Evolutionary conservation across 148 eudicot genomes (phyloP).

Genomic region (Diospyros lotus): DNA sequence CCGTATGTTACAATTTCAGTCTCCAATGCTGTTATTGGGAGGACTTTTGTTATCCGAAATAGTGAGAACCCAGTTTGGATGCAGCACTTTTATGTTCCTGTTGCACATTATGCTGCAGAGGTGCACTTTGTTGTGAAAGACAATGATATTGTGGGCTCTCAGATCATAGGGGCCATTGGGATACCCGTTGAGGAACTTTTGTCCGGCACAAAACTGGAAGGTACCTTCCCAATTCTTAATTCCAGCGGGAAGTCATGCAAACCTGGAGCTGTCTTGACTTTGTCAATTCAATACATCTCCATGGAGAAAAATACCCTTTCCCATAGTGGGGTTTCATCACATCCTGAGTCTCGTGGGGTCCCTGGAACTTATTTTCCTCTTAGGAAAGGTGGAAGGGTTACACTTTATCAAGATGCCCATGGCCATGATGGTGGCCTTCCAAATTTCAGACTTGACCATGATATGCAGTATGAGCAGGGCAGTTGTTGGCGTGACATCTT

Average conservation of each 20-base stretch:
- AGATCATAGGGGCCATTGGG: conserved; percentile 58
- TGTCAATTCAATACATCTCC: conserved; percentile 63
- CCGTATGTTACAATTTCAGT: conserved; percentile 75
- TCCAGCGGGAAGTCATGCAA: conserved; percentile 43
- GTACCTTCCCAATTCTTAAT: conserved; percentile 54
- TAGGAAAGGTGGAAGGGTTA: conserved; percentile 63
- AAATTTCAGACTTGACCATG: conserved; percentile 48
- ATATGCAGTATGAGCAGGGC: conserved; percentile 49
- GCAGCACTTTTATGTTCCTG: conserved; percentile 66
- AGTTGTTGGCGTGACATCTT: conserved; percentile 82
- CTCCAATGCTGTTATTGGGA: conserved; percentile 48
- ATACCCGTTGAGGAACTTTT: conserved; percentile 48
- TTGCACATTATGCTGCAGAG: conserved; percentile 68
- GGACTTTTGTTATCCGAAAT: conserved; percentile 64
- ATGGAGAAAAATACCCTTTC: conserved; percentile 44
- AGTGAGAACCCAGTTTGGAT: conserved; percentile 71
- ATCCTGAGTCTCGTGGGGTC: conserved; percentile 56
- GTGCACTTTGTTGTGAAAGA: conserved; percentile 73
- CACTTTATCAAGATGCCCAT: conserved; percentile 95
- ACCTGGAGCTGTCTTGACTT: conserved; percentile 48
- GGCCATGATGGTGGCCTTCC: conserved; percentile 62
- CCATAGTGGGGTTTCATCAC: conserved; percentile 57
- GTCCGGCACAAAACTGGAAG: conserved; percentile 43
- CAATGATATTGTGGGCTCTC: conserved; percentile 60
- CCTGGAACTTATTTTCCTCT: conserved; percentile 84